These are phyloP conservation scores for Pleurotus tuber-regium DNA, from an alignment of 768 basidiomycete genomes.

Conservation along the genomic window DNA sequence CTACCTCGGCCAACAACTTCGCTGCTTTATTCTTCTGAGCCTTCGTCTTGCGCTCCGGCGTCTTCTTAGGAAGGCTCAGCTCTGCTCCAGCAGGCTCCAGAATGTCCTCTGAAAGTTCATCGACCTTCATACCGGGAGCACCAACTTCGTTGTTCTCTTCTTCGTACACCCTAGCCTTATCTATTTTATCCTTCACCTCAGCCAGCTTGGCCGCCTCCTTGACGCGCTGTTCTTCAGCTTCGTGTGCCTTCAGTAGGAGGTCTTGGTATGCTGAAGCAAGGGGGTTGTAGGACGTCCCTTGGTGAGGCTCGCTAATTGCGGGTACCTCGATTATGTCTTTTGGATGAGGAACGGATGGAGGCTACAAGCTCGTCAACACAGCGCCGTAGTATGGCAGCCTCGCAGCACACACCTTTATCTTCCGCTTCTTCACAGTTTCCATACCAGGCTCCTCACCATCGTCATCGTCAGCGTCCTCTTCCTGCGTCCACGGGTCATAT, in stretches of 20 bases:
- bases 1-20: slow-evolving; percentile 61
- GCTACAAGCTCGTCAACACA: slow-evolving; percentile 54
- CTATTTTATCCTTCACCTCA: slow-evolving; percentile 54
- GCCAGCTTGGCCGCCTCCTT: slow-evolving; percentile 52
- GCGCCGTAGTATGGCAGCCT: too few species aligned
- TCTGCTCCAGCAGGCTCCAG: slow-evolving; percentile 30
- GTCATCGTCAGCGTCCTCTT: slow-evolving; percentile 28
- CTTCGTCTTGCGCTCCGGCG: slow-evolving; percentile 40
- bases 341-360: slow-evolving; percentile 39
- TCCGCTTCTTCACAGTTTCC: slow-evolving; percentile 38
- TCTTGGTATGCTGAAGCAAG: slow-evolving; percentile 68
- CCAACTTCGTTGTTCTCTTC: slow-evolving; percentile 30
- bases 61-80: slow-evolving; percentile 31
- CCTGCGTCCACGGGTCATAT: slow-evolving; percentile 61
- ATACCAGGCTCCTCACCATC: slow-evolving; percentile 36
- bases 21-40: slow-evolving; percentile 66
- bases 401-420: slow-evolving; percentile 48
- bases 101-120: slow-evolving; percentile 36
- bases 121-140: slow-evolving; percentile 64
- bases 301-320: slow-evolving; percentile 70
- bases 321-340: slow-evolving; percentile 52
- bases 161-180: slow-evolving; percentile 37
- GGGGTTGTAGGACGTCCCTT: slow-evolving; percentile 90
- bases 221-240: slow-evolving; percentile 58
- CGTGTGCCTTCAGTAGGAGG: slow-evolving; percentile 65